Evolutionary conservation across 2,329 filamentous ascomycete genomes (phyloP).

Genomic region (Emmonsiellopsis sp.): DNA sequence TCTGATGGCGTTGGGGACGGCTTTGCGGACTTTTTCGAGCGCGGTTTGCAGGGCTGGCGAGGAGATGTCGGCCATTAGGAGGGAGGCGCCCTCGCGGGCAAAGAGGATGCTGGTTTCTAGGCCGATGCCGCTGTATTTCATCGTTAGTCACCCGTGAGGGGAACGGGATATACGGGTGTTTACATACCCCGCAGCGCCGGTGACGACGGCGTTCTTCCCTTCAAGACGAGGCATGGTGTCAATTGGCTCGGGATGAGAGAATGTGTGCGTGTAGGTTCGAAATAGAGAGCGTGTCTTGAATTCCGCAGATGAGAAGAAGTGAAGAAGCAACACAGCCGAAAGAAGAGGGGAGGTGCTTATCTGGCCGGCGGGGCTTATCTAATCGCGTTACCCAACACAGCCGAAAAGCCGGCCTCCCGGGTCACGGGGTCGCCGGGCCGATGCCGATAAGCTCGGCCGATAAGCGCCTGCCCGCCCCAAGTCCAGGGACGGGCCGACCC

Average conservation of each 20-base stretch:
- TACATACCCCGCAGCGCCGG: conserved; percentile 73
- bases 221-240: conserved; percentile 39
- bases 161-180: background rate
- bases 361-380: too few relatives aligned
- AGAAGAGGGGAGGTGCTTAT: background rate
- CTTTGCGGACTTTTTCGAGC: conserved; percentile 61
- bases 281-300: background rate
- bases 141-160: background rate
- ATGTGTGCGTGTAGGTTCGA: background rate
- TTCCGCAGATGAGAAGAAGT: too few relatives aligned
- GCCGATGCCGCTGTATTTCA: conserved; percentile 61
- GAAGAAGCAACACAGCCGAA: background rate
- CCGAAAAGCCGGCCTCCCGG: too few relatives aligned
- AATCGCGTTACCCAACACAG: too few relatives aligned
- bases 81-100: conserved; percentile 73
- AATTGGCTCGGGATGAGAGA: too few relatives aligned
- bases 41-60: conserved; percentile 68
- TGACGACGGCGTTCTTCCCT: conserved; percentile 66
- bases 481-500: background rate
- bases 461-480: too few relatives aligned
- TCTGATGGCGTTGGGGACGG: conserved; percentile 53
- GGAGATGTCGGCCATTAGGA: conserved; percentile 81
- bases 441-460: too few relatives aligned
- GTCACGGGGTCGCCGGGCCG: too few relatives aligned
- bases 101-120: conserved; percentile 89